Conservation (phyloP, 2,329 filamentous ascomycete species). For the Neofusicoccum kwambonambiense region DNA sequence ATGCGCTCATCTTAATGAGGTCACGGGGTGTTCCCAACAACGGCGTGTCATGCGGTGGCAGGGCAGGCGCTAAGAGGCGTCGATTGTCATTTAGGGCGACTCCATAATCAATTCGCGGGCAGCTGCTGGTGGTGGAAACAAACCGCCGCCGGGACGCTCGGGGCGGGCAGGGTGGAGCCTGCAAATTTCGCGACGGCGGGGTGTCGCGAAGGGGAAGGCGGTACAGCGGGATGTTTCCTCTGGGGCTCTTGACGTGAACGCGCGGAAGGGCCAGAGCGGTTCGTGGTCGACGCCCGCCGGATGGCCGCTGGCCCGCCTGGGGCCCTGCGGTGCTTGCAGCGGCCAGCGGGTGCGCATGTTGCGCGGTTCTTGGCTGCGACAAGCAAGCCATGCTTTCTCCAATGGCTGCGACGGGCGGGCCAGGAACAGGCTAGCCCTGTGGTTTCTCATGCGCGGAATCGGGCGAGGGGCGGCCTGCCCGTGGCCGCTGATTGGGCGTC, state of each 20-base stretch:
- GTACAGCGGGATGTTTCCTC: not conserved
- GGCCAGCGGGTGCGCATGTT: not conserved
- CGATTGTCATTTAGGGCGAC: conserved; percentile 12
- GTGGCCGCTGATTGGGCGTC: not conserved
- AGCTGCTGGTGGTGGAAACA: conserved; percentile 4
- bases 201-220: not conserved
- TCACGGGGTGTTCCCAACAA: not conserved
- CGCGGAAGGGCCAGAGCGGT: not conserved
- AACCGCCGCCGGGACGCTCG: conserved; percentile 7
- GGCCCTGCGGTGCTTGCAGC: not conserved
- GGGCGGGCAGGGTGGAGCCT: conserved; percentile 8
- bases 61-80: not conserved
- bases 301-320: conserved; percentile 1
- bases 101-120: conserved; percentile 16
- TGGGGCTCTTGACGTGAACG: not conserved
- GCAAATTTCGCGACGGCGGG: conserved; percentile 8
- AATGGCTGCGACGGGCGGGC: not conserved
- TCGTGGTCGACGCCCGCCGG: not conserved
- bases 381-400: not conserved
- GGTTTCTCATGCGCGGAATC: conserved; percentile 8
- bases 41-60: conserved; percentile 1
- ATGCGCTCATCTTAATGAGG: conserved; percentile 8
- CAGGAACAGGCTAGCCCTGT: conserved; percentile 13
- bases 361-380: not conserved
- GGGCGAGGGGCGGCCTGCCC: not conserved